Conservation (phyloP, 495 filamentous ascomycete species). For the Aspergillus coremiiformis region DNA sequence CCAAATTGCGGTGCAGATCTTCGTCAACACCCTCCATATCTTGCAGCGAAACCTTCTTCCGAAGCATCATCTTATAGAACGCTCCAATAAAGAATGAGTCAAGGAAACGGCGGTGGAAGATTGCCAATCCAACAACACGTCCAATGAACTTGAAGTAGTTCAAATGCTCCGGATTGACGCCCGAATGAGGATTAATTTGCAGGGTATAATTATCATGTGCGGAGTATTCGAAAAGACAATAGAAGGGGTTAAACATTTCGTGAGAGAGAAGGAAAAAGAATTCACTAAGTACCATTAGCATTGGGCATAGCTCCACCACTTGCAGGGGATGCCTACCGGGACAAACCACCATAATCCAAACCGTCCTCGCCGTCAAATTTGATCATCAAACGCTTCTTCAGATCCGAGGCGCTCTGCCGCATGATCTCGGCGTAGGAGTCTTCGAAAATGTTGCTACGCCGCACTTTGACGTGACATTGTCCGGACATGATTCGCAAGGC, state of each 20-base stretch:
- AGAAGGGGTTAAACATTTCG: conserved; percentile 99
- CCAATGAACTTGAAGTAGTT: conserved; percentile 99
- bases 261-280: conserved; percentile 99
- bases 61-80: conserved; percentile 98
- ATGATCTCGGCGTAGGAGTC: conserved; percentile 98
- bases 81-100: conserved; percentile 99
- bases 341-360: conserved; percentile 95
- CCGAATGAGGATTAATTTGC: conserved; percentile 99
- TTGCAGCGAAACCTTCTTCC: conserved; percentile 81
- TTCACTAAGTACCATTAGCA: conserved; percentile 54
- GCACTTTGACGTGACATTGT: conserved; percentile 96
- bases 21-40: conserved; percentile 99
- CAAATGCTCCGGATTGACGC: conserved; percentile 98
- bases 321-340: conserved; percentile 45
- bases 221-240: conserved; percentile 99
- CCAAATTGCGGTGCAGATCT: conserved; percentile 88
- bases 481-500: conserved; percentile 91
- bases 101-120: conserved; percentile 96
- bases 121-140: conserved; percentile 91
- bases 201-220: conserved; percentile 99
- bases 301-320: neutral
- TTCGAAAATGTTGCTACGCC: conserved; percentile 94
- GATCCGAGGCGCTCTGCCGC: conserved; percentile 87
- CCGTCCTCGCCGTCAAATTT: conserved; percentile 99
- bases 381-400: conserved; percentile 98